A percentile compares a stretch with the other conserved stretches of the same genome.
These are phyloP conservation scores for Mortierella sp. DNA, from an alignment of 371 early-diverging fungal genomes.

Conservation along the genomic window DNA sequence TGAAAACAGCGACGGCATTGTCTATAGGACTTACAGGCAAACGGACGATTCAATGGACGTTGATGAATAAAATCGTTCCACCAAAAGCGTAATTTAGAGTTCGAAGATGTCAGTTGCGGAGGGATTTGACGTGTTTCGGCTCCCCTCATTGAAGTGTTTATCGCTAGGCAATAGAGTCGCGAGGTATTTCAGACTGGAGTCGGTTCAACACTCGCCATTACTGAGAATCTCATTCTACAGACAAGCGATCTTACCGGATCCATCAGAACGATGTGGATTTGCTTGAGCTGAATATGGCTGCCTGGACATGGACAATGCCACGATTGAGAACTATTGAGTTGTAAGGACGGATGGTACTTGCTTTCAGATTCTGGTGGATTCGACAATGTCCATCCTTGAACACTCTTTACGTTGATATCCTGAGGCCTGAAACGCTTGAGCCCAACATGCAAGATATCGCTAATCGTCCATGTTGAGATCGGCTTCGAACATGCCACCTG, in stretches of 20 bases:
- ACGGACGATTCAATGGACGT: no score
- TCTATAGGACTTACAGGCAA: conserved; percentile 8
- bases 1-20: conserved; percentile 1
- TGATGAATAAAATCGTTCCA: no score
- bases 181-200: not conserved
- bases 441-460: not conserved
- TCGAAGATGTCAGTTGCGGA: no score
- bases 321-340: conserved; percentile 6
- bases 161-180: not conserved
- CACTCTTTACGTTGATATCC: conserved; percentile 3
- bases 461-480: conserved; percentile 1
- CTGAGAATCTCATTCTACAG: conserved; percentile 3
- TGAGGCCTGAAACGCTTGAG: not conserved
- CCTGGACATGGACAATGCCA: conserved; percentile 20
- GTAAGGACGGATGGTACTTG: conserved; percentile 3
- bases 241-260: not conserved
- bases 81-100: no score
- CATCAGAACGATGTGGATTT: no score
- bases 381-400: not conserved
- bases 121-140: not conserved
- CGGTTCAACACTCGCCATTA: conserved; percentile 8
- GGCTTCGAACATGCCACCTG: conserved; percentile 2
- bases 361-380: conserved; percentile 23
- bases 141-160: conserved; percentile 5
- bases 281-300: not conserved